Percentiles rank a stretch among this genome's conserved stretches.
phyloP scores from a whole-genome alignment of 108 stramenopile genomes.

The Cyclotella baltica region DNA sequence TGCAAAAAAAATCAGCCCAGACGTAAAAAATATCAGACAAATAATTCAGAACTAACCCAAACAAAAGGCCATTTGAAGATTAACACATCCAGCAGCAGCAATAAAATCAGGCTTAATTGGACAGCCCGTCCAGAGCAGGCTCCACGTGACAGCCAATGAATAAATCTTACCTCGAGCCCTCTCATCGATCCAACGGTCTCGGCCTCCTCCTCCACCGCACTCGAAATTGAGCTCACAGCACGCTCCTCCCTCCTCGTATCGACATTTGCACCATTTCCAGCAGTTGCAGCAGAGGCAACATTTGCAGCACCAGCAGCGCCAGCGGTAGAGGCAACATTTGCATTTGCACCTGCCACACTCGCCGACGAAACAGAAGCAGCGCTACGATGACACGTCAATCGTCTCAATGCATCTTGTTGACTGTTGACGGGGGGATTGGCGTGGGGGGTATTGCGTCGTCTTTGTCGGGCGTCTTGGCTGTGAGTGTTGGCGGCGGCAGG shows the following conservation, averaged over 20 bases:
- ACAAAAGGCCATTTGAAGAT: neutral
- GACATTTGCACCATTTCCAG: neutral
- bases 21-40: no score
- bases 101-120: no score
- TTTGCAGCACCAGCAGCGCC: neutral
- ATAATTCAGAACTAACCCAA: no score
- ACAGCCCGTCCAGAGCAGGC: no score
- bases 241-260: neutral
- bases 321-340: neutral
- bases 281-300: neutral
- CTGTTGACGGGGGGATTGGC: neutral
- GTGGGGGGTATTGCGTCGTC: neutral
- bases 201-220: no score
- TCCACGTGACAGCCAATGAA: no score
- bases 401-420: slow-evolving; percentile 18
- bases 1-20: neutral
- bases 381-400: slow-evolving; percentile 20
- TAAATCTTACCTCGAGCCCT: no score
- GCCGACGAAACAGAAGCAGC: neutral
- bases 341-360: neutral
- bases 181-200: no score
- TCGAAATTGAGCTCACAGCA: neutral
- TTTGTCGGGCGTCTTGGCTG: no score
- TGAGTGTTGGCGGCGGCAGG: no score
- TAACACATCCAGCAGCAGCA: neutral